Evolutionary conservation across 2,329 filamentous ascomycete genomes (phyloP).

Genomic region (Botrytis medusae): DNA sequence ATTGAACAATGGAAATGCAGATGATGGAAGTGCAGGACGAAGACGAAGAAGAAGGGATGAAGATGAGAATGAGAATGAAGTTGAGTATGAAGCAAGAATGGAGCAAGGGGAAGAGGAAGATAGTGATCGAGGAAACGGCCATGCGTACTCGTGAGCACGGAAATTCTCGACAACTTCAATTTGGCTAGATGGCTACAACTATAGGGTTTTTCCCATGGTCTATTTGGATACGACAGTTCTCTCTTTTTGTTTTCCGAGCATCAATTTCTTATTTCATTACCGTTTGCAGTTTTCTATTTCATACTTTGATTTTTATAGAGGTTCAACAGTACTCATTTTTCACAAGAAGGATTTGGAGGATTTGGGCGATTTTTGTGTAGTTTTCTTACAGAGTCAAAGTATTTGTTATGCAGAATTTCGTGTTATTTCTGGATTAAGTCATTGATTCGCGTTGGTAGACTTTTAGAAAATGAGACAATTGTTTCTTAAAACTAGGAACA

Average conservation of each 20-base stretch:
- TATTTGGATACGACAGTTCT: not conserved
- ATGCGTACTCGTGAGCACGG: not conserved
- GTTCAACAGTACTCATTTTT: not conserved
- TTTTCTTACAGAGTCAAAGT: not conserved
- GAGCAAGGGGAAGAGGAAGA: not conserved
- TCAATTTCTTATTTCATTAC: not conserved
- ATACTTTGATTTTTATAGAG: not conserved
- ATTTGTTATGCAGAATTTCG: not conserved
- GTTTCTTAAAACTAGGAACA: not conserved
- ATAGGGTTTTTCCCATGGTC: not conserved
- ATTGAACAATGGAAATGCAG: not conserved
- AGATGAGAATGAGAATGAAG: not conserved
- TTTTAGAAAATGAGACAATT: not conserved
- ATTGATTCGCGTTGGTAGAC: not conserved
- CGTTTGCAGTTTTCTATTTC: not conserved
- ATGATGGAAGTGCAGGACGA: not conserved
- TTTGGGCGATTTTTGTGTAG: not conserved
- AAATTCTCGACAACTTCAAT: not conserved
- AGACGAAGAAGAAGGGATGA: not conserved
- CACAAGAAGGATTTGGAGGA: not conserved
- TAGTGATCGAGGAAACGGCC: not conserved
- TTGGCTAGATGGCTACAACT: too few relatives aligned
- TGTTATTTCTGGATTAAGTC: not conserved
- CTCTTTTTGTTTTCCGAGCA: not conserved
- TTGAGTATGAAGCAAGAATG: not conserved